phyloP scores from a whole-genome alignment of 75 land plant species.

The Selaginella moellendorffii region DNA sequence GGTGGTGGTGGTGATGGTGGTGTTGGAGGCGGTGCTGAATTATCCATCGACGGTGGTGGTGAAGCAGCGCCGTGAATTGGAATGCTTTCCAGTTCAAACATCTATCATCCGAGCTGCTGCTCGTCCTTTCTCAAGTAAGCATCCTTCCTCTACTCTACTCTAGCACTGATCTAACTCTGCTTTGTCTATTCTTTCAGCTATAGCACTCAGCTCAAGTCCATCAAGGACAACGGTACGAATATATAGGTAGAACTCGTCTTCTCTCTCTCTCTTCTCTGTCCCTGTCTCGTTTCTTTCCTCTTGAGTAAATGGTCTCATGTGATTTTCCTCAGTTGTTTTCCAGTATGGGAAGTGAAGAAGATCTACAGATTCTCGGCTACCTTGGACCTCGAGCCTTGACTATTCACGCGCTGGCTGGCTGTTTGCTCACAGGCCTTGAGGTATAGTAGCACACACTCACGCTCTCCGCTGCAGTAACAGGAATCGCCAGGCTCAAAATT shows the following conservation, averaged over 20 bases:
- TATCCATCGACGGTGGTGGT: not conserved
- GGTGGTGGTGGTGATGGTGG: too few species aligned
- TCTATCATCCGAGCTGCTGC: too few species aligned
- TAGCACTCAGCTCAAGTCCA: not conserved
- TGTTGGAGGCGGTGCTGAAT: not conserved
- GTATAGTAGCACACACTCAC: not conserved
- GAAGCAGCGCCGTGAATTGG: slow-evolving; percentile 6
- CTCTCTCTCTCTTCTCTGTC: slow-evolving; percentile 15
- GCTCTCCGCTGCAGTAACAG: slow-evolving; percentile 10
- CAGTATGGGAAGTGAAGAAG: not conserved
- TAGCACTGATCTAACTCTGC: too few species aligned
- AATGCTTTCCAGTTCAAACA: not conserved
- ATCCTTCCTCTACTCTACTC: too few species aligned
- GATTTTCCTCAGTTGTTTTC: not conserved
- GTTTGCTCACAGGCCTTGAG: too few species aligned
- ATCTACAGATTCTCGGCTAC: not conserved
- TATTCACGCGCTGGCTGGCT: too few species aligned
- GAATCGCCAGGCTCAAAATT: not conserved
- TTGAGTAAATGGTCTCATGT: not conserved
- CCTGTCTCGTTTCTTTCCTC: not conserved
- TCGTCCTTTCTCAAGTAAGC: too few species aligned
- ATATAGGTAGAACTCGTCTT: not conserved
- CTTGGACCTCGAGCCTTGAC: not conserved
- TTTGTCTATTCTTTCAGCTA: not conserved
- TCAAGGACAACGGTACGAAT: not conserved